phyloP scores from a whole-genome alignment of 2,329 filamentous ascomycete species.

The Bipolaris oryzae region DNA sequence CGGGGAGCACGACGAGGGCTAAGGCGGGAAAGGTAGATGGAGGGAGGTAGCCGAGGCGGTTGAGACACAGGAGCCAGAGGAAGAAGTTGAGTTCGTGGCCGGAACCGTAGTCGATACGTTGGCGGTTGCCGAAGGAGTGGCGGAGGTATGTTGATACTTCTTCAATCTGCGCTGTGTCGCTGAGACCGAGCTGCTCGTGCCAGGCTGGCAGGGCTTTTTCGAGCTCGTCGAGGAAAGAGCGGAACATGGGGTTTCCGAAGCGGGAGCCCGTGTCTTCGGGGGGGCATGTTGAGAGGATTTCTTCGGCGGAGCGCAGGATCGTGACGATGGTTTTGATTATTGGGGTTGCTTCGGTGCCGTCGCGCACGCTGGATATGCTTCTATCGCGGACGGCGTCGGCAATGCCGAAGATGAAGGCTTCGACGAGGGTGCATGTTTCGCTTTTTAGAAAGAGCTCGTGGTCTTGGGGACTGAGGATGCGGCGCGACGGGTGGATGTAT shows the following conservation, averaged over 20 bases:
- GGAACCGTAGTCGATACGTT: conserved; percentile 88
- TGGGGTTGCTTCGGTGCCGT: conserved; percentile 63
- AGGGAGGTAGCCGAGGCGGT: conserved; percentile 73
- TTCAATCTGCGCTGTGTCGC: conserved; percentile 59
- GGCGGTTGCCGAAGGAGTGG: conserved; percentile 83
- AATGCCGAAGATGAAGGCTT: conserved; percentile 84
- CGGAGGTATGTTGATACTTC: conserved; percentile 82
- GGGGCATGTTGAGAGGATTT: conserved; percentile 71
- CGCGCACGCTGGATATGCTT: conserved; percentile 65
- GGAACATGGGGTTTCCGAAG: conserved; percentile 94
- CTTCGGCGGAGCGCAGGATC: conserved; percentile 73
- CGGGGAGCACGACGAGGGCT: conserved; percentile 77
- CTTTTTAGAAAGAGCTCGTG: conserved; percentile 82
- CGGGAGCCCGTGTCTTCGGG: conserved; percentile 87
- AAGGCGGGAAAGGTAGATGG: conserved; percentile 72
- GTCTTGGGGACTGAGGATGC: conserved; percentile 81
- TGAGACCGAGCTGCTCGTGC: conserved; percentile 67
- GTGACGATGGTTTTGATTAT: conserved; percentile 67
- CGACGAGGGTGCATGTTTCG: conserved; percentile 73
- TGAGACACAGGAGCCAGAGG: conserved; percentile 94
- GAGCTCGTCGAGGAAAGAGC: conserved; percentile 75
- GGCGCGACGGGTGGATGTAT: conserved; percentile 72
- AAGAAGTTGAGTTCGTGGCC: conserved; percentile 98
- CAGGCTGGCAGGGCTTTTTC: conserved; percentile 58
- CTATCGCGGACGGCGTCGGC: conserved; percentile 78